Evolutionary conservation across 805 yeast species (phyloP), one percentile per base, ranked within the genome.

Genomic region (Brettanomyces custersianus): DNA sequence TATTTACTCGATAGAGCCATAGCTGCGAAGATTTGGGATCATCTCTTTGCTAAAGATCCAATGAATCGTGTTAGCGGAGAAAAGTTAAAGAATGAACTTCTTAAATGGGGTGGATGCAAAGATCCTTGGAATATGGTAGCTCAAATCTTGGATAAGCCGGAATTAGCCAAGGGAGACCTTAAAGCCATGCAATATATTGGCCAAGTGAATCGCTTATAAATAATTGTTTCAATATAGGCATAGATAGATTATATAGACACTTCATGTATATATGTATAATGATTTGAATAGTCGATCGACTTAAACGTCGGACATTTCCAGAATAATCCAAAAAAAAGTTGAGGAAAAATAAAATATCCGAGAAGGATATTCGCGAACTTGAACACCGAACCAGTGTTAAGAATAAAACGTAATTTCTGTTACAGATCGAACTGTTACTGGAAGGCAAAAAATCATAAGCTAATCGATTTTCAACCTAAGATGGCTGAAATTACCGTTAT

Each of bases 31-130:
- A 71, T 90, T 2, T 92, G 95, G 88, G 66, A 70, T 9, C 76
- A 72, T 32, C 60, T 90, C 27, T 92, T 92, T 54, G 63, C 59
- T 3, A 48, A 66, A 4, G 74, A 87, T 52, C 95, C 96, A 2
- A 68, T 81, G 52, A 72, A 76, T 40, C 62, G 82, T 22, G 62
- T 51, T 2, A 79, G 80, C n/a, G 98, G 98, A 15, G 80, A 76
- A 38, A 72, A 71, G 46, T 84, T 86, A 54, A 75, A 71, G 45
- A 60, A 74, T 21, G 69, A 75, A 39, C 79, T 92, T 0, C 62
- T 92, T 40, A 74, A 73, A 49, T 90, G 96, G 96, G 98, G 98
- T 17, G 98, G 98, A 0, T 74, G 94, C 3, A 69, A 75, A 40
- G 87, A 85, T 49, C 94, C 97, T 0, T 86, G 96, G 94, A 63